A percentile compares a stretch with the other conserved stretches of the same genome.
Evolutionary conservation across 2,329 filamentous ascomycete genomes (phyloP).

Genomic region (Alternaria angustiovoidea): DNA sequence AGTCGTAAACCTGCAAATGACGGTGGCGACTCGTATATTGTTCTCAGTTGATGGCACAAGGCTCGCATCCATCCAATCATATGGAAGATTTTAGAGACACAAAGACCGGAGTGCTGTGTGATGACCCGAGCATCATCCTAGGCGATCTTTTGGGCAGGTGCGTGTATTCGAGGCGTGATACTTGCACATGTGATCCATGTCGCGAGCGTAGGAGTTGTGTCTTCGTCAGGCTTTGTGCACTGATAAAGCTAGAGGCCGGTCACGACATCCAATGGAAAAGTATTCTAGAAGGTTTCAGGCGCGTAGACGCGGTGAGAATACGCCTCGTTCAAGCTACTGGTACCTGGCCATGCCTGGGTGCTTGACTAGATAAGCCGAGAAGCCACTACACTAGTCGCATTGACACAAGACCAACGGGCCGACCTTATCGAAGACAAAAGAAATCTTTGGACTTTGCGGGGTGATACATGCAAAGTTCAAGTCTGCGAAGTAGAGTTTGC

Average conservation of each 20-base stretch:
- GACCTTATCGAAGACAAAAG: background rate
- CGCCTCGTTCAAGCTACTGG: background rate
- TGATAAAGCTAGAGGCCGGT: background rate
- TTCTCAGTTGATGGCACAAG: background rate
- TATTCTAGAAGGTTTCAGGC: background rate
- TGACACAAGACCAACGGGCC: background rate
- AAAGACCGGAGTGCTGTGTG: background rate
- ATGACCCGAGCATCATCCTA: background rate
- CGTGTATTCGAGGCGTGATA: background rate
- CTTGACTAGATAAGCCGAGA: background rate
- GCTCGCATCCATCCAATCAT: background rate
- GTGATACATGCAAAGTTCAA: background rate
- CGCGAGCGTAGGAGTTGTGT: background rate
- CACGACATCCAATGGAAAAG: background rate
- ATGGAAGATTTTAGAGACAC: background rate
- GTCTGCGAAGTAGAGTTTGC: background rate
- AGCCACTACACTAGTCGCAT: background rate
- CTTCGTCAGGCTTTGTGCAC: background rate
- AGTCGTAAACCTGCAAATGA: background rate
- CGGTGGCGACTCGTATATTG: background rate
- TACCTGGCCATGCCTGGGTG: background rate
- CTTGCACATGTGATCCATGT: background rate
- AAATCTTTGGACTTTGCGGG: background rate
- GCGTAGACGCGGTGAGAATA: constrained; percentile 1
- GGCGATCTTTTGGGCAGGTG: background rate